phyloP scores from a whole-genome alignment of 1,284 basidiomycete species.

The Pascua sp. region DNA sequence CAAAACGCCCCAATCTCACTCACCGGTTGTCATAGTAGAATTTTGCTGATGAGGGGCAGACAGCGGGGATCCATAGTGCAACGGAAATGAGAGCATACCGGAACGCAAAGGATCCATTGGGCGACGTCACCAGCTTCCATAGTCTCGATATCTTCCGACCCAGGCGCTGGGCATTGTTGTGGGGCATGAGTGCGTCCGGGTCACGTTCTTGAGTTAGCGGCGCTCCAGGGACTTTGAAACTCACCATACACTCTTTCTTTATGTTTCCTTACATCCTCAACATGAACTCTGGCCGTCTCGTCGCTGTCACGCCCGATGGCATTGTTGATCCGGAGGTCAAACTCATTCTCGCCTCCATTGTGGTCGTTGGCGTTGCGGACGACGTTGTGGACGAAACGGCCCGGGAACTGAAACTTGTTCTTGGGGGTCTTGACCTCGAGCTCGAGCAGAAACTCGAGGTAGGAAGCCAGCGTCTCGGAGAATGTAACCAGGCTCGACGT shows the following conservation, averaged over 20 bases:
- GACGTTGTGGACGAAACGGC: conserved; percentile 41
- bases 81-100: conserved; percentile 59
- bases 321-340: background rate
- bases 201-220: conserved; percentile 10
- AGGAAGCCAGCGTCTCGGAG: conserved; percentile 34
- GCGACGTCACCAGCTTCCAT: conserved; percentile 27
- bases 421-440: conserved; percentile 43
- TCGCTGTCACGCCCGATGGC: conserved; percentile 1
- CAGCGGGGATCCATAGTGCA: conserved; percentile 58
- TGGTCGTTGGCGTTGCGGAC: conserved; percentile 35
- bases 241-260: background rate
- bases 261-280: background rate
- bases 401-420: conserved; percentile 50
- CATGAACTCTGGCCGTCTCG: background rate
- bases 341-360: background rate
- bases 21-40: conserved; percentile 47
- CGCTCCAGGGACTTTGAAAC: background rate
- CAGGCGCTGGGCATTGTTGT: conserved; percentile 34
- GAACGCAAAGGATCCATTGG: conserved; percentile 54
- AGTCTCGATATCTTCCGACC: conserved; percentile 21
- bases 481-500: conserved; percentile 48
- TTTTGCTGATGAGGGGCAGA: conserved; percentile 48
- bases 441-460: conserved; percentile 37
- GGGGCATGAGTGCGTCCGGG: conserved; percentile 41
- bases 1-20: background rate